phyloP scores from a whole-genome alignment of 2,329 filamentous ascomycete species.

The Neoscytalidium dimidiatum region DNA sequence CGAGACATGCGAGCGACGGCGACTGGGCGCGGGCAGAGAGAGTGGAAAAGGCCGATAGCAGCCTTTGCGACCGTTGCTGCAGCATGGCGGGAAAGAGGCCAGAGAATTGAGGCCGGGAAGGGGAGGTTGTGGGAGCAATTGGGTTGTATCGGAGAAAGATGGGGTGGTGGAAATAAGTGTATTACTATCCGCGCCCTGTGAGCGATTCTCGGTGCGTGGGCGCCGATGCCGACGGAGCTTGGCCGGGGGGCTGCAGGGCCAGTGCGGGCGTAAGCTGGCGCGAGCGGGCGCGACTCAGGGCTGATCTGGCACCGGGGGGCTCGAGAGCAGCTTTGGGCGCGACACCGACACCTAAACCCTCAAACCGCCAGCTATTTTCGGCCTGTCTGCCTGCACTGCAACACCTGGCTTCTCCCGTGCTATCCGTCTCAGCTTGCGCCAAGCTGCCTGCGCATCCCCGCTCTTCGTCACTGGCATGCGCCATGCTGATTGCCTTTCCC shows the following conservation, averaged over 20 bases:
- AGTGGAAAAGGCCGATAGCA: slow-evolving; percentile 51
- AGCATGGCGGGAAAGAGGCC: slow-evolving; percentile 34
- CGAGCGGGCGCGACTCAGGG: not conserved
- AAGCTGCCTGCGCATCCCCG: not conserved
- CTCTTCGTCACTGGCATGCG: slow-evolving; percentile 9
- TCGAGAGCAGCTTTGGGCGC: slow-evolving; percentile 4
- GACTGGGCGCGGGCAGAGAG: slow-evolving; percentile 19
- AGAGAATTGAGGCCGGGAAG: not conserved
- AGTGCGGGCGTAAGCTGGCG: not conserved
- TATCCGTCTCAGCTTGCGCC: slow-evolving; percentile 2
- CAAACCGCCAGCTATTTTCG: not conserved
- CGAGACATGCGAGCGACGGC: slow-evolving; percentile 29
- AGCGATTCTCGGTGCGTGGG: slow-evolving; percentile 2
- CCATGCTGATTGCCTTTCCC: slow-evolving; percentile 13
- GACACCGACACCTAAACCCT: not conserved
- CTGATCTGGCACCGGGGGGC: slow-evolving; percentile 5
- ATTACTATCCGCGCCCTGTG: slow-evolving; percentile 7
- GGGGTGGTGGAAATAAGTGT: slow-evolving; percentile 10
- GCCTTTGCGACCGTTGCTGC: slow-evolving; percentile 44
- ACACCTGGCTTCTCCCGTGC: not conserved
- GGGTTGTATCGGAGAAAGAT: slow-evolving; percentile 8
- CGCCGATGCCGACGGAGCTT: slow-evolving; percentile 1
- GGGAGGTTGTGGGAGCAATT: slow-evolving; percentile 9
- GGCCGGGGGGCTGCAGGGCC: not conserved
- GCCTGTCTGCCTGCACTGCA: not conserved